Conservation (phyloP, 176 grass and related monocot species). For the Chrysopogon serrulatus region DNA sequence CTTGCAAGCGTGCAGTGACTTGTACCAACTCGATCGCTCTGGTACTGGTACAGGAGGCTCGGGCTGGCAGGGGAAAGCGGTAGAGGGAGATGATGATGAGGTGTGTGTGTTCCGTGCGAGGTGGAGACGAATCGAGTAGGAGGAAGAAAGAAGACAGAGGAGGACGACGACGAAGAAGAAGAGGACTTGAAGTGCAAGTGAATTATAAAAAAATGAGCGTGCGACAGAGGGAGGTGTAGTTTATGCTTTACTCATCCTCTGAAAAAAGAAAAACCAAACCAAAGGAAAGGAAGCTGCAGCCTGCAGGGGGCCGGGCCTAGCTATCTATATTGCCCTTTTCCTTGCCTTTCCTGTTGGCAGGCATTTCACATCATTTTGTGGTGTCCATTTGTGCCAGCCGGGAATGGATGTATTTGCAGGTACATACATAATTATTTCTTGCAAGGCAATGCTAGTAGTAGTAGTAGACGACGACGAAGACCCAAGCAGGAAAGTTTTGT, state of each 20-base stretch:
- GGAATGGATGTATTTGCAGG: background rate
- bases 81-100: background rate
- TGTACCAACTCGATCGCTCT: background rate
- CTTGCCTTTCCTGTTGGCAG: background rate
- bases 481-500: background rate
- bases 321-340: no score
- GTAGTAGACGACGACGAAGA: no score
- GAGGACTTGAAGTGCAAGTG: conserved; percentile 69
- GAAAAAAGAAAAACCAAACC: background rate
- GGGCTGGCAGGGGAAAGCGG: background rate
- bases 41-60: background rate
- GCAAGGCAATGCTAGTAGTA: background rate
- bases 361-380: conserved; percentile 3
- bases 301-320: background rate
- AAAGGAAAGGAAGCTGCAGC: background rate
- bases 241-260: conserved; percentile 71
- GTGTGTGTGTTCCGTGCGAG: background rate
- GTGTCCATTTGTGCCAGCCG: background rate
- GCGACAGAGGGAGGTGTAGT: conserved; percentile 44
- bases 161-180: background rate
- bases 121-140: background rate
- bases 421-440: background rate
- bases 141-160: background rate
- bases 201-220: conserved; percentile 17
- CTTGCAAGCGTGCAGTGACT: conserved; percentile 42